Evolutionary conservation across 179 eudicot species (phyloP), one percentile per base, ranked within the genome.

Genomic region (Beta lomatogona): DNA sequence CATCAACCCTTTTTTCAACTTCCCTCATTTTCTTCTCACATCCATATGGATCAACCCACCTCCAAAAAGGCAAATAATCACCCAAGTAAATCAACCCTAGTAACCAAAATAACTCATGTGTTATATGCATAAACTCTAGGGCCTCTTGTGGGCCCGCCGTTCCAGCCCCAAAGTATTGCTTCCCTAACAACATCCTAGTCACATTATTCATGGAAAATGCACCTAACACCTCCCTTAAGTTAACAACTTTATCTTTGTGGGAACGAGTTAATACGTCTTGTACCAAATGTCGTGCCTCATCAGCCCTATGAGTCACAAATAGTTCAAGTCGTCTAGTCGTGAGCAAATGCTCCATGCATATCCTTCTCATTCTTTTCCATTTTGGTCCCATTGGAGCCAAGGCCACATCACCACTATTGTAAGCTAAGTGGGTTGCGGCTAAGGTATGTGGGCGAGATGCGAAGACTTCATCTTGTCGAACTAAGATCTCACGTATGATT

Each of bases 201-300:
- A 96, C 98, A 79, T 94, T 96, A 76, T 96, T 96, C 99, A 96
- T 94, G 0, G 99, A 94, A 80, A 96, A 96, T 13, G 91, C 94
- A 55, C 98, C 97, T 76, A 96, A 65, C 4, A 96, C 97, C 73
- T 93, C 94, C 74, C 98, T 91, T 77, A 94, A 83, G 76, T 94
- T 92, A 11, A 96, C 87, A 0, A 81, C 78, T 69, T 85, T 82
- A 1, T 89, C 91, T 1, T 28, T 73, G 78, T 75, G 83, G 65
- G 93, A 86, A 79, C 80, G 48, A 63, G 78, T 85, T 93, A 89
- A 87, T 2, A 94, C 97, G 77, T 94, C 91, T 53, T 78, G 86
- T 13, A 97, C 90, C 10, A 97, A 82, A 71, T 93, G 94, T 60
- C 88, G 97, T 83, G 98, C 98, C 79, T 96, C 98, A 1, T 92